Evolutionary conservation across 164 flowering plant species (phyloP).

Genomic region (Chimonanthus praecox): DNA sequence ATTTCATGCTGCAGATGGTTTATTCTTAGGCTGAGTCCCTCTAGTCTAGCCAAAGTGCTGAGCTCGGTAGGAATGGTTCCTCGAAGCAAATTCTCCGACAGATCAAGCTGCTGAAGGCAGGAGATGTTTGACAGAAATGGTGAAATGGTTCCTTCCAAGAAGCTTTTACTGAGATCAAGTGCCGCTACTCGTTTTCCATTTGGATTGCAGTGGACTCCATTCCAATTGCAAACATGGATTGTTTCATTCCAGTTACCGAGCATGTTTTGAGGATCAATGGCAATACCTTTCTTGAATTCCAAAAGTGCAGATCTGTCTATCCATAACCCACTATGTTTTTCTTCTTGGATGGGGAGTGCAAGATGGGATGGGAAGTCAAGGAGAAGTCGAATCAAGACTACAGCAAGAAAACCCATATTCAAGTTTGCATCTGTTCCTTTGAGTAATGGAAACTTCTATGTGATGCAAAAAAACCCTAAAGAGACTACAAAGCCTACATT

Average conservation of each 20-base stretch:
- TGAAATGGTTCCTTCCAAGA: conserved; percentile 24
- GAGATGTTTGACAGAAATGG: conserved; percentile 27
- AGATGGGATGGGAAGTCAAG: conserved; percentile 8
- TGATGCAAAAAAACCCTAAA: background rate
- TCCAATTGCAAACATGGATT: conserved; percentile 23
- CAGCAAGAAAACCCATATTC: conserved; percentile 9
- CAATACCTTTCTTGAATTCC: conserved; percentile 21
- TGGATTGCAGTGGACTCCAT: conserved; percentile 18
- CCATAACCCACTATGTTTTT: background rate
- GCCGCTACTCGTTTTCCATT: conserved; percentile 12
- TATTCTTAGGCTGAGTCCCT: conserved; percentile 14
- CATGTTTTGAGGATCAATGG: conserved; percentile 15
- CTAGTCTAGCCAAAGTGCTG: conserved; percentile 18
- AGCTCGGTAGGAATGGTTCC: conserved; percentile 24
- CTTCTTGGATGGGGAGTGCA: conserved; percentile 13
- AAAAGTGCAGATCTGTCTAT: conserved; percentile 18
- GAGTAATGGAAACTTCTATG: conserved; percentile 6
- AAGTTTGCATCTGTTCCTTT: background rate
- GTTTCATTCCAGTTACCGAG: conserved; percentile 21
- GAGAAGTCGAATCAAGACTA: conserved; percentile 7
- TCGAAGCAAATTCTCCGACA: conserved; percentile 21
- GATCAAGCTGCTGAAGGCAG: conserved; percentile 21
- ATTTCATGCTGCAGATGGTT: conserved; percentile 21
- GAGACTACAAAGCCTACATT: conserved; percentile 3
- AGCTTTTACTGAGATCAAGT: conserved; percentile 16